Evolutionary conservation across 2,329 filamentous ascomycete species (phyloP), one percentile per base, ranked within the genome.

Genomic region (Apiospora koreana): DNA sequence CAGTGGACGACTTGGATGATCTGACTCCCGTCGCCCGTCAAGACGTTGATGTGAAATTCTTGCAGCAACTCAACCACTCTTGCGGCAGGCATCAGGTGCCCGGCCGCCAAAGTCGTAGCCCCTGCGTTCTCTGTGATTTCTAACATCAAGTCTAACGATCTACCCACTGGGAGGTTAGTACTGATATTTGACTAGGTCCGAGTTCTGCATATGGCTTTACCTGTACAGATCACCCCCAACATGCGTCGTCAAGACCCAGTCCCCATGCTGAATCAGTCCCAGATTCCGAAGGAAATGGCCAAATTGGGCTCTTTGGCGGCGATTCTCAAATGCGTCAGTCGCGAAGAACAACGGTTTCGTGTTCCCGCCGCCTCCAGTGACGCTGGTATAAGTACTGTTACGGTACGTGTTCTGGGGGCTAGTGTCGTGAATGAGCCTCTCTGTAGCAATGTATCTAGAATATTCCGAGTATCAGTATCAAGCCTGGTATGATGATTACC

Each of bases 51-150:
- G 10, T 77, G 71, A 43, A 81, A 84, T 0, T 79, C 71, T 5
- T 67, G 67, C 0, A 83, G 62, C 0, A 80, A 69, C 0, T 73
- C n/a, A 1, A 77, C 69, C 3, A 82, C 76, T 2, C 76, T 74
- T 0, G 70, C 54, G 1, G 75, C 72, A 0, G 75, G 2, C 76
- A 80, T 79, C 16, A 69, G 14, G 42, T 76, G 73, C 0, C 83
- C 83, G 0, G 77, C 82, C 3, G 78, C 77, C 0, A 86, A 72
- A 0, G 82, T 79, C 0, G 81, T 78, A 0, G 78, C 83, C 0
- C 83, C 83, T 0, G 82, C 82, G 68, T 81, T 82, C 54, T 86
- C 84, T 14, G 83, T 67, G 0, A 80, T 74, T 25, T 85, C 83
- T 0, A 80, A 74, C 0, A 74, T 78, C 1, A 86, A 77, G 46